Conservation (phyloP, 2,329 filamentous ascomycete species). For the Alternaria ethzedia region DNA sequence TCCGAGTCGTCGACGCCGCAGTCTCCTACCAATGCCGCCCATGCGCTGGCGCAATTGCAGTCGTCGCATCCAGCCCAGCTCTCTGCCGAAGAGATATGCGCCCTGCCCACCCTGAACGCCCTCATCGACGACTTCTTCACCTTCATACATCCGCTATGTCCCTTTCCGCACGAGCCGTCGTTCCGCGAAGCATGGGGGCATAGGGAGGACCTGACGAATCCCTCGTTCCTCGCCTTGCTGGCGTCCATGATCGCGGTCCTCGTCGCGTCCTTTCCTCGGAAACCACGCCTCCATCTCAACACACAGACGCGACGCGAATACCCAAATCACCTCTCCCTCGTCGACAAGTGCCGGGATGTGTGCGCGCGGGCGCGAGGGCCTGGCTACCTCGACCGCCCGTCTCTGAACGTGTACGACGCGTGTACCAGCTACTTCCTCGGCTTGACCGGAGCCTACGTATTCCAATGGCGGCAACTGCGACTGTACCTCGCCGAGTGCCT, state of each 20-base stretch:
- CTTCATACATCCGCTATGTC: slow-evolving; percentile 77
- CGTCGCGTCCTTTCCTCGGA: slow-evolving; percentile 78
- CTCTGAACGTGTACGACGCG: slow-evolving; percentile 66
- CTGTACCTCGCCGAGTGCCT: slow-evolving; percentile 77
- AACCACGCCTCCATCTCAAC: slow-evolving; percentile 73
- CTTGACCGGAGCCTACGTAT: slow-evolving; percentile 69
- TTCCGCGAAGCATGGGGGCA: slow-evolving; percentile 73
- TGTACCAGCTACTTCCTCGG: slow-evolving; percentile 79
- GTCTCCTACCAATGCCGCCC: slow-evolving; percentile 61
- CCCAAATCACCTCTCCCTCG: slow-evolving; percentile 71
- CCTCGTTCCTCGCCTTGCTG: slow-evolving; percentile 72
- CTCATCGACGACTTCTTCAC: slow-evolving; percentile 84
- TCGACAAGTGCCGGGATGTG: slow-evolving; percentile 73
- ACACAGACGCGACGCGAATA: slow-evolving; percentile 69
- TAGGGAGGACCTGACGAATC: slow-evolving; percentile 70
- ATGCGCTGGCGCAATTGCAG: slow-evolving; percentile 59
- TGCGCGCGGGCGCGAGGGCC: slow-evolving; percentile 71
- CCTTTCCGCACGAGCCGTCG: slow-evolving; percentile 79
- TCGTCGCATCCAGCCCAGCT: slow-evolving; percentile 54
- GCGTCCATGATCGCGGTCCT: slow-evolving; percentile 76
- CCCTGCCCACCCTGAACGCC: slow-evolving; percentile 69
- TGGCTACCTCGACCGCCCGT: slow-evolving; percentile 60
- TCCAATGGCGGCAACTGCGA: slow-evolving; percentile 70
- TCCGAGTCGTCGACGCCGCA: slow-evolving; percentile 54
- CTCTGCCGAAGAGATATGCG: slow-evolving; percentile 73